Evolutionary conservation across 257 asterid genomes (phyloP).

Genomic region (Jacaranda copaia): DNA sequence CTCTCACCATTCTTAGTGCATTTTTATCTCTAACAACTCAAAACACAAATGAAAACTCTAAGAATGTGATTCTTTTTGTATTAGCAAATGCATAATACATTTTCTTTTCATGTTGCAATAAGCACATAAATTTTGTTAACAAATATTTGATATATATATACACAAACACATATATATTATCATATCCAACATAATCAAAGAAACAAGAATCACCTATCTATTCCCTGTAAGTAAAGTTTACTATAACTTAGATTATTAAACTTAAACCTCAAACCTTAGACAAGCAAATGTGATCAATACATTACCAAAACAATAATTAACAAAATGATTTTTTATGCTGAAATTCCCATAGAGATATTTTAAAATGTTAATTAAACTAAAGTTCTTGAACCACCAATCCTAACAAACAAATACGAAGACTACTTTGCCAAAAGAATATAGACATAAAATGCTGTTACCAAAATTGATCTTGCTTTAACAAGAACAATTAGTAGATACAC

Average conservation of each 20-base stretch:
- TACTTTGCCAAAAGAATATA: conserved; percentile 1
- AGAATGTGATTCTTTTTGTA: too few species aligned
- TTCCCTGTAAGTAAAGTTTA: too few species aligned
- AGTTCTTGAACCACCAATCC: conserved; percentile 11
- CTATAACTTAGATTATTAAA: neutral
- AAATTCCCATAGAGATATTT: neutral
- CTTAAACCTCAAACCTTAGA: neutral
- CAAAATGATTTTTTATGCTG: neutral
- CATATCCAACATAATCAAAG: too few species aligned
- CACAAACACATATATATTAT: too few species aligned
- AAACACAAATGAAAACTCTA: too few species aligned
- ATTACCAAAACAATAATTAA: conserved; percentile 3
- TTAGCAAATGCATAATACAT: too few species aligned
- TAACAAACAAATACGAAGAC: conserved; percentile 7
- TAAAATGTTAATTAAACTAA: neutral
- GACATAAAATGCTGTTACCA: conserved; percentile 13
- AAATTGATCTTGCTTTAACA: conserved; percentile 26
- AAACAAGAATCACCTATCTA: too few species aligned
- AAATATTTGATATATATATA: too few species aligned
- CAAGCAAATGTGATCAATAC: neutral
- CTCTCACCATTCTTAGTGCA: too few species aligned
- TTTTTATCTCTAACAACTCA: too few species aligned
- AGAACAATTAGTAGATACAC: conserved; percentile 25
- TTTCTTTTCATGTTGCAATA: too few species aligned
- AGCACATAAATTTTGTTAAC: too few species aligned